A percentile compares a stretch with the other conserved stretches of the same genome.
Evolutionary conservation across 352 stramenopile species (phyloP).

Genomic region (Phytophthora uliginosa): DNA sequence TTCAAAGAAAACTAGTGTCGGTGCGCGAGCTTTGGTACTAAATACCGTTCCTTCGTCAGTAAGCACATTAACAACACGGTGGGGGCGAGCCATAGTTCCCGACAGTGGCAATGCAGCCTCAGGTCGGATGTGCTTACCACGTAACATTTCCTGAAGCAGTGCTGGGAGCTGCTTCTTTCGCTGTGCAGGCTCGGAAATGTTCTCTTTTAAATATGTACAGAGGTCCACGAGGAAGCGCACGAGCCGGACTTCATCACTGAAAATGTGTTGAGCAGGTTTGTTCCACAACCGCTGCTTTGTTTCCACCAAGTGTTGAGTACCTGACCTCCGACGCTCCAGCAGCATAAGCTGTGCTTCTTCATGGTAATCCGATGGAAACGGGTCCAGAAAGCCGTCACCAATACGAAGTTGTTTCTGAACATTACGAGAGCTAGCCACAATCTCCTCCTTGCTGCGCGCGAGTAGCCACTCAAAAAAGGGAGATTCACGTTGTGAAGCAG

Average conservation of each 20-base stretch:
- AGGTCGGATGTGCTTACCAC: slow-evolving; percentile 53
- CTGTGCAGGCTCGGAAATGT: slow-evolving; percentile 52
- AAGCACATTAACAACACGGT: slow-evolving; percentile 65
- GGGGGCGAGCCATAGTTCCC: slow-evolving; percentile 28
- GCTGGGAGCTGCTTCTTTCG: slow-evolving; percentile 56
- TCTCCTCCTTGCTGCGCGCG: slow-evolving; percentile 61
- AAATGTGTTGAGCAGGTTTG: slow-evolving; percentile 58
- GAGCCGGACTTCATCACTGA: slow-evolving; percentile 67
- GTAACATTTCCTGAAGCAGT: slow-evolving; percentile 55
- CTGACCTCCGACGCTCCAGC: slow-evolving; percentile 45
- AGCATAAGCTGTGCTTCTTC: slow-evolving; percentile 57
- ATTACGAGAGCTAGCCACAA: slow-evolving; percentile 47
- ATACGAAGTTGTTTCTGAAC: slow-evolving; percentile 37
- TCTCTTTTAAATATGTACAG: slow-evolving; percentile 73
- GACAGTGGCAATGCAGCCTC: slow-evolving; percentile 64
- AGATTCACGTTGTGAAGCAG: slow-evolving; percentile 46
- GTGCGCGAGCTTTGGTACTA: slow-evolving; percentile 72
- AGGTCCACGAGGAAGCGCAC: slow-evolving; percentile 73
- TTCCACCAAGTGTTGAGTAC: slow-evolving; percentile 49
- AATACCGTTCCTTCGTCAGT: slow-evolving; percentile 76
- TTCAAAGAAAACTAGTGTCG: slow-evolving; percentile 78
- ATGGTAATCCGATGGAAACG: slow-evolving; percentile 51
- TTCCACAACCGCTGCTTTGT: slow-evolving; percentile 53
- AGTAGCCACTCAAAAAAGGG: slow-evolving; percentile 70
- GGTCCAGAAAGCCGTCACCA: slow-evolving; percentile 58